Evolutionary conservation across 345 rosid genomes (phyloP), one percentile per base, ranked within the genome.

Genomic region (Lepidium aucheri): DNA sequence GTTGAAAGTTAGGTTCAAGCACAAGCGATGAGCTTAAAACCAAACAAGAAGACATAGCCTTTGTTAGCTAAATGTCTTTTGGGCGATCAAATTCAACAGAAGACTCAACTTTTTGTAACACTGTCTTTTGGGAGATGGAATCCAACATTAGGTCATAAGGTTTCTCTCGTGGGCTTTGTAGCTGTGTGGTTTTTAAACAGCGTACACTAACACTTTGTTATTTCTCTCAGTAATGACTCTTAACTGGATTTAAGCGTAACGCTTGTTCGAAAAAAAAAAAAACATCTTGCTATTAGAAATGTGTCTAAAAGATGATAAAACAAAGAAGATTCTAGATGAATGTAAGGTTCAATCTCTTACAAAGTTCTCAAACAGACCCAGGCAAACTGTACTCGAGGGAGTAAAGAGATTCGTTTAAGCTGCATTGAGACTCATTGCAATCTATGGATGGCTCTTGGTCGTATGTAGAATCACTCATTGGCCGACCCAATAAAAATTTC

Each of bases 1-100:
- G 85, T 82, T 66, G 84, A 83, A 78, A 83, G 74, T 73, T 22
- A 53, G 77, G 74, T 77, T 73, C 38, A 80, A 84, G 75, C 89
- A 94, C 81, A 88, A 85, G 88, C 68, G 82, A 79, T 81, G 82
- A 81, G 63, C 70, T 46, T 41, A 39, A 43, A 28, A 50, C 44
- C 51, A 60, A 44, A 20, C 22, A 45, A 1, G 51, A 53, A 38
- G 68, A 33, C 57, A 15, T 40, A 20, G 13, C 70, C 47, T 63
- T 41, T 65, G 46, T 49, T 62, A 38, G 44, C 47, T 35, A 36
- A 18, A 7, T 45, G 49, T 45, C 18, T 54, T 63, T 70, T 44
- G 18, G 32, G 53, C 61, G 7, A 33, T 69, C 35, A 15, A 49
- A 38, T 13, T 20, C 20, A 45, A 4, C 13, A 38, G 66, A 68